Conservation (phyloP, 306 rosid genomes). For the Quercus parvula region DNA sequence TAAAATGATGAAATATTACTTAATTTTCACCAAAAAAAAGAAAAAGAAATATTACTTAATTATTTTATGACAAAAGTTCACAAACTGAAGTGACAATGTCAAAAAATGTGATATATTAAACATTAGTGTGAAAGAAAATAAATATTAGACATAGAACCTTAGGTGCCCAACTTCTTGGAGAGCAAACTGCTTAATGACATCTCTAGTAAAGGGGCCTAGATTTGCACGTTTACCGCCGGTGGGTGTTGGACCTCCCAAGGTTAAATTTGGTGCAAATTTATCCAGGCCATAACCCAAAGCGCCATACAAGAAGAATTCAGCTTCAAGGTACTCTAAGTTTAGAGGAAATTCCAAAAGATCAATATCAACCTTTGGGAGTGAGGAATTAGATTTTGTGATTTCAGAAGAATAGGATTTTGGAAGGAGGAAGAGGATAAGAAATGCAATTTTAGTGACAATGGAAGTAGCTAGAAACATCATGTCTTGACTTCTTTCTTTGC, state of each 20-base stretch:
- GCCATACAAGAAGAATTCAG: neutral
- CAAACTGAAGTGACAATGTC: no score
- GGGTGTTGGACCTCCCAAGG: slow-evolving; percentile 51
- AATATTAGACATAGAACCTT: slow-evolving; percentile 36
- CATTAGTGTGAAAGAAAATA: neutral
- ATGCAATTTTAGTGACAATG: no score
- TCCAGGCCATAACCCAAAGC: neutral
- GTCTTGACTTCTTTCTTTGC: no score
- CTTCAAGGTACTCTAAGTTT: neutral
- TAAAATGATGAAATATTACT: no score
- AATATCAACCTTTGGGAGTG: neutral
- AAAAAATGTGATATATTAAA: no score
- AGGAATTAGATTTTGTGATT: no score
- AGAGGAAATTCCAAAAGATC: neutral
- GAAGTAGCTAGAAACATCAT: no score
- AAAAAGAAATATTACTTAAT: no score
- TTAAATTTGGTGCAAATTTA: neutral
- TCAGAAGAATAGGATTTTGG: no score
- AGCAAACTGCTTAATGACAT: slow-evolving; percentile 53
- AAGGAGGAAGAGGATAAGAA: no score
- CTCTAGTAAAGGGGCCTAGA: slow-evolving; percentile 24
- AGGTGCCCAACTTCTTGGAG: slow-evolving; percentile 71
- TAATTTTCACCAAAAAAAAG: no score
- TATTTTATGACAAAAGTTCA: no score
- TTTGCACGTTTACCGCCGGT: slow-evolving; percentile 47